Percentiles rank a stretch among this genome's conserved stretches.
These are phyloP conservation scores for Solanum habrochaites DNA, from an alignment of 257 asterid species.

Conservation along the genomic window DNA sequence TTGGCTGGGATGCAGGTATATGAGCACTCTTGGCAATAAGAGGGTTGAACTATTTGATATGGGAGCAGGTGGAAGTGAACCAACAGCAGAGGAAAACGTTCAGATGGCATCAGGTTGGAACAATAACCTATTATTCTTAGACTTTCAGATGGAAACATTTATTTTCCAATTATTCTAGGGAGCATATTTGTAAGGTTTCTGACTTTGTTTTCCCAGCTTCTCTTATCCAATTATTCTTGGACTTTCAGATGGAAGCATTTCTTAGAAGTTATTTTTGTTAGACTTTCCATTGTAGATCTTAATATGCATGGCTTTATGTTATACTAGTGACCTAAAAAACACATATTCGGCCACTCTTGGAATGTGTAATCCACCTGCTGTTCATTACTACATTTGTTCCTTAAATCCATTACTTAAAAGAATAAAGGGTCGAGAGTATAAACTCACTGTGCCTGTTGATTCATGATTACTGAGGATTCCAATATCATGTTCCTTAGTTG, in stretches of 20 bases:
- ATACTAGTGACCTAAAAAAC: neutral
- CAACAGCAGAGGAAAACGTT: conserved; percentile 78
- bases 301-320: neutral
- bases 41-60: conserved; percentile 90
- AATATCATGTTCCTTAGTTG: neutral
- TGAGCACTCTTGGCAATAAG: conserved; percentile 90
- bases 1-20: conserved; percentile 41
- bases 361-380: neutral
- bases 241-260: neutral
- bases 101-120: conserved; percentile 78
- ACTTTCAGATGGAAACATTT: neutral
- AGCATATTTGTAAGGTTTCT: neutral
- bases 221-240: neutral
- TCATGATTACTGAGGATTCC: neutral
- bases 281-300: neutral
- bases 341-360: neutral
- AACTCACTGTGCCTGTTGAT: neutral
- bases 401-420: neutral
- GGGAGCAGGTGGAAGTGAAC: conserved; percentile 81
- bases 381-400: neutral
- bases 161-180: neutral
- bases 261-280: neutral
- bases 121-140: neutral
- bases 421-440: neutral
- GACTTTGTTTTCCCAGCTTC: neutral